Percentiles rank a stretch among this genome's conserved stretches.
Evolutionary conservation across 2,329 filamentous ascomycete species (phyloP).

Genomic region (Dissoconium aciculare): DNA sequence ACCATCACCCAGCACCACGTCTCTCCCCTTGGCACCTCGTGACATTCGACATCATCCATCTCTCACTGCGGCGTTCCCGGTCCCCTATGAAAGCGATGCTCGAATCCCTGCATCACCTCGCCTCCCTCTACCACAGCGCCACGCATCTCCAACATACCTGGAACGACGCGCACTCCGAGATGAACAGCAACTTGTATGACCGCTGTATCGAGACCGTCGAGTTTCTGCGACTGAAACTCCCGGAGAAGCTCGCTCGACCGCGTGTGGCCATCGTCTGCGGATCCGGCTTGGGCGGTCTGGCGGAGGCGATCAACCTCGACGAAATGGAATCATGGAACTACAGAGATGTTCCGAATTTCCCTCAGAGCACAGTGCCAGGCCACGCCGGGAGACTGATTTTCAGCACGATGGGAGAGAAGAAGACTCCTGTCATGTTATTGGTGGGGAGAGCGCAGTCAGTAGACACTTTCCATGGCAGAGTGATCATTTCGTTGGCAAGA

Average conservation of each 20-base stretch:
- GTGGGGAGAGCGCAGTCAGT: slow-evolving; percentile 51
- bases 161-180: slow-evolving; percentile 21
- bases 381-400: slow-evolving; percentile 53
- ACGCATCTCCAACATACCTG: slow-evolving; percentile 19
- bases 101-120: slow-evolving; percentile 19
- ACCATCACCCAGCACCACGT: too few species aligned
- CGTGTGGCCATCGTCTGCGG: slow-evolving; percentile 50
- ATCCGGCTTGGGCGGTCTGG: slow-evolving; percentile 47
- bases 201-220: slow-evolving; percentile 36
- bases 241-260: slow-evolving; percentile 35
- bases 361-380: slow-evolving; percentile 43
- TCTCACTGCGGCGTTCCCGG: too few species aligned
- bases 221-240: slow-evolving; percentile 37
- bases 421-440: slow-evolving; percentile 45
- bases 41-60: too few species aligned
- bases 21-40: too few species aligned
- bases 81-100: too few species aligned
- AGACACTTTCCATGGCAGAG: slow-evolving; percentile 9
- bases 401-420: slow-evolving; percentile 38
- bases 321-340: slow-evolving; percentile 40
- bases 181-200: slow-evolving; percentile 24
- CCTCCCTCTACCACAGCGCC: slow-evolving; percentile 21
- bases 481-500: slow-evolving; percentile 2
- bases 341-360: slow-evolving; percentile 46
- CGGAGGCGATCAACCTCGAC: slow-evolving; percentile 38